Conservation (phyloP, 176 grass and related monocot species). For the Chloris gayana region DNA sequence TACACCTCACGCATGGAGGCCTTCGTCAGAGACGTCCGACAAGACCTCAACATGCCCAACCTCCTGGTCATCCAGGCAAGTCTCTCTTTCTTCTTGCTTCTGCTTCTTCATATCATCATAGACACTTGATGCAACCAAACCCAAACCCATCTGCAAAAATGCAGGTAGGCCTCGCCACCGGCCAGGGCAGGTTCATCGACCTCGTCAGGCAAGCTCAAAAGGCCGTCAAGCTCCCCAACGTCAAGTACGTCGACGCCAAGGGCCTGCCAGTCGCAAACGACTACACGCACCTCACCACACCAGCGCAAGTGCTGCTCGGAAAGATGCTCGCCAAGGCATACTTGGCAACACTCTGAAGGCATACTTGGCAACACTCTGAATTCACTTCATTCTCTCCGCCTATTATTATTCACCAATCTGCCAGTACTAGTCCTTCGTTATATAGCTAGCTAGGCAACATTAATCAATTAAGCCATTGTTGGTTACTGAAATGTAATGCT, state of each 20-base stretch:
- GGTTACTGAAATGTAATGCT: no score
- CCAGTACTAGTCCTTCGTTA: no score
- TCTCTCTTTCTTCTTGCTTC: background rate
- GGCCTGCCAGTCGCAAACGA: slow-evolving; percentile 62
- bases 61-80: slow-evolving; percentile 76
- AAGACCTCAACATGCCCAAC: slow-evolving; percentile 42
- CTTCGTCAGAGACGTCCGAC: slow-evolving; percentile 41
- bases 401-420: no score
- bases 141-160: no score
- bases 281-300: slow-evolving; percentile 72
- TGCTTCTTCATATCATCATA: no score
- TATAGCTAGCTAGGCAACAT: no score
- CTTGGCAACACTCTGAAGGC: slow-evolving; percentile 29
- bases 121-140: no score
- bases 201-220: slow-evolving; percentile 61
- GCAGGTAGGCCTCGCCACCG: slow-evolving; percentile 64
- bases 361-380: no score
- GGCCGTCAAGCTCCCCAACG: slow-evolving; percentile 44
- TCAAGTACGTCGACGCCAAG: slow-evolving; percentile 75
- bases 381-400: background rate
- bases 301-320: slow-evolving; percentile 69
- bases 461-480: no score
- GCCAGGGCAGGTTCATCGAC: slow-evolving; percentile 69
- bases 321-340: slow-evolving; percentile 64
- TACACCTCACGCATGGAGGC: slow-evolving; percentile 48